Evolutionary conservation across 108 stramenopile species (phyloP).

Genomic region (Poteriospumella lacustris): DNA sequence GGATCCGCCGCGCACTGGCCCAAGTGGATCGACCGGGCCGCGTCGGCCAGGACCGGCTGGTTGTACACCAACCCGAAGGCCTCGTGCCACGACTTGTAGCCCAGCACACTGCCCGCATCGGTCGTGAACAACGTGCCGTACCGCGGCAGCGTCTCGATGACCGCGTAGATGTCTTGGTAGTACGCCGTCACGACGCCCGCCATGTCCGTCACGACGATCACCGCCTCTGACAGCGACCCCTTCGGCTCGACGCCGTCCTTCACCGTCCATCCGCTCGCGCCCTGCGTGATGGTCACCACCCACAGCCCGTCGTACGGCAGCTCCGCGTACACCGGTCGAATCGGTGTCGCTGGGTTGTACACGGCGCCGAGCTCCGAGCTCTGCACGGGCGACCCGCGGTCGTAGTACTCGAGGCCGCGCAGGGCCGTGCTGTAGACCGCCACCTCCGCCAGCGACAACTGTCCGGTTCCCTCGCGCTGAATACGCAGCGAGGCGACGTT

Average conservation of each 20-base stretch:
- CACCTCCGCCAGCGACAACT: conserved; percentile 20
- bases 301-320: no score
- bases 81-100: background rate
- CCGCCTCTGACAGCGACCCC: background rate
- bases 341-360: no score
- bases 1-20: background rate
- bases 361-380: no score
- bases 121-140: conserved; percentile 2
- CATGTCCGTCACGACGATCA: conserved; percentile 10
- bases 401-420: background rate
- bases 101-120: background rate
- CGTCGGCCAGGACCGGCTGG: background rate
- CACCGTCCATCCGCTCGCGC: no score
- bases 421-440: background rate
- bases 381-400: background rate
- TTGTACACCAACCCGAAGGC: background rate
- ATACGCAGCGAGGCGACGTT: background rate
- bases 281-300: no score
- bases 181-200: background rate
- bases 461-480: conserved; percentile 11
- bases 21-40: background rate
- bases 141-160: background rate
- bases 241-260: no score
- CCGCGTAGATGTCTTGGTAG: background rate
- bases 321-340: no score